Evolutionary conservation across 306 rosid genomes (phyloP).

Genomic region (Quercus variabilis): DNA sequence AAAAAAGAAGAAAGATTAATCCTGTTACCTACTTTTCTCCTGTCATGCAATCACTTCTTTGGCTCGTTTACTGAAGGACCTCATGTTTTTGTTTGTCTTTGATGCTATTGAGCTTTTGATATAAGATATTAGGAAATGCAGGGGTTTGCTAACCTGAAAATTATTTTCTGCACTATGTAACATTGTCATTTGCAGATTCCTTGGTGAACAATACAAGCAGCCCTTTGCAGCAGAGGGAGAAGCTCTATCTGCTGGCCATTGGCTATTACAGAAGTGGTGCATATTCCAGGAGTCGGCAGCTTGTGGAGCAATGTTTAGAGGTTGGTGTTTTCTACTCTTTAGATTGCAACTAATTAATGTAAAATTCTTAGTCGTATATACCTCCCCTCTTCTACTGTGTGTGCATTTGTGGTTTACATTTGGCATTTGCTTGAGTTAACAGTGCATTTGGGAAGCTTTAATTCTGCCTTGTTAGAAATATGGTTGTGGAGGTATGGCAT

Average conservation of each 20-base stretch:
- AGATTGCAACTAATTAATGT: background rate
- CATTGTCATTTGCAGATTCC: constrained; percentile 53
- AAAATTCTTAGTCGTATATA: background rate
- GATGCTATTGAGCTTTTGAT: background rate
- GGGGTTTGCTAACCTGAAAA: background rate
- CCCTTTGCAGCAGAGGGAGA: constrained; percentile 70
- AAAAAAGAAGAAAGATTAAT: background rate
- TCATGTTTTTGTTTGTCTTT: background rate
- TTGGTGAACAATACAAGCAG: constrained; percentile 28
- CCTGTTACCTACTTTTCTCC: background rate
- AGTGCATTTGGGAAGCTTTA: no score
- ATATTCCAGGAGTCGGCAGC: constrained; percentile 61
- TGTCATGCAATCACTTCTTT: background rate
- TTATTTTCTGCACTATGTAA: background rate
- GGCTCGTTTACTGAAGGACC: background rate
- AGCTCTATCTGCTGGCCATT: constrained; percentile 82
- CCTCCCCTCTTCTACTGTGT: background rate
- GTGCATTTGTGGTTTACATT: background rate
- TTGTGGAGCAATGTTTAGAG: constrained; percentile 65
- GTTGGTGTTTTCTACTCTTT: constrained; percentile 30
- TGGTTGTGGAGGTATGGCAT: no score
- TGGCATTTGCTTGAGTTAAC: background rate
- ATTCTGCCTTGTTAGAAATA: no score
- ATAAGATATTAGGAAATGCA: constrained; percentile 1
- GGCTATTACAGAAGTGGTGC: constrained; percentile 78